Base-by-base conservation (phyloP, 441 rosid species). In the Brassica hybrid region DNA sequence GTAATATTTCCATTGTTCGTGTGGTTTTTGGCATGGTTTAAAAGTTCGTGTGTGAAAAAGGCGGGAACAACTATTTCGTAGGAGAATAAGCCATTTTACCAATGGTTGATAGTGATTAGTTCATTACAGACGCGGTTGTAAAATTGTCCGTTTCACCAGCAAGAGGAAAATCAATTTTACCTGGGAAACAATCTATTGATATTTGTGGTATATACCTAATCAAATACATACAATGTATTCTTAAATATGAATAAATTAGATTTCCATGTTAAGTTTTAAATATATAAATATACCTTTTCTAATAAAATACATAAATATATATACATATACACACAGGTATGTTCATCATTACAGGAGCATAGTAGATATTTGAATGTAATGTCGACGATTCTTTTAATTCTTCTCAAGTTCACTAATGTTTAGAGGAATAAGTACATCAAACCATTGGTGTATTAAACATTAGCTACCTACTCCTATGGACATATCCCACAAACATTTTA, bases 401-500 rank as follows among this genome's bases (percentile, higher is more conserved):
- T 56, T 56, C 61, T 18, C 27, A 56, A 9, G 13, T 56, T 56
- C 2, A 18, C 18, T 18, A 56, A 18, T 56, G 27, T 18, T 56
- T 56, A 56, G 13, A 56, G 27, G n/a, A 56, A 56, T 56, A 56
- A 56, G 18, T 12, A 56, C 23, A 56, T 7, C 18, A 17, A 52
- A 17, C 17, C 17, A 17, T 56, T 14, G 8, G 18, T 18, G 21
- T 52, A 16, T 17, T 6, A 56, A 56, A 18, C 13, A 18, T 30
- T 41, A 41, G 14, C 52, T 8, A 32, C 69, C 34, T 73, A 63
- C n/a, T 54, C 71, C 41, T 56, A 34, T 34, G 38, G 38, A 34
- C 38, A 0, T 34, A 38, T 41, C 62, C 65, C 65, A 66, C 59
- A 74, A 38, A 65, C 21, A 66, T 61, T 34, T 21, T 61, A 60